Base-by-base conservation (phyloP, 495 filamentous ascomycete species). In the Hapsidospora chrysogenum region DNA sequence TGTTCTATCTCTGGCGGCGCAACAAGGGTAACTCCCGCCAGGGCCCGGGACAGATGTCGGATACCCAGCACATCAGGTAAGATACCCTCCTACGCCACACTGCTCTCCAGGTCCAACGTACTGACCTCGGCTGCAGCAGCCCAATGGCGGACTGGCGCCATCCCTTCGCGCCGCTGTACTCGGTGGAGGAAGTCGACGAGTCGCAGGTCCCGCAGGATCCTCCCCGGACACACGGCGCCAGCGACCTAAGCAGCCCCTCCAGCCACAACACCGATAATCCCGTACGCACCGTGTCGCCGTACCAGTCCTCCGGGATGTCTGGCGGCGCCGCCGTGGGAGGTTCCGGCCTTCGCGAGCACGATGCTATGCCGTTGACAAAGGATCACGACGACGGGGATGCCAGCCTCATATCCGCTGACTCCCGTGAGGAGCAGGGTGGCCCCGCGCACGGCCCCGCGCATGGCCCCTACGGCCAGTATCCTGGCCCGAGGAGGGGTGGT, bases 1-100 rank as follows among this genome's bases (percentile, higher is more conserved):
- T 41, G 28, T 30, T 48, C 19, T 48, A 45, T 19, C 46, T 53
- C 25, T 51, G 44, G 37, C 31, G 51, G 26, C 55, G 56, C 14
- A 54, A 48, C 35, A 50, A 51, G 18, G 37, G 47, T 25, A 64
- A 64, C 38, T 17, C 46, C 7, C 48, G 60, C n/a, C 35, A 42
- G 29, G 57, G 36, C 26, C 58, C 36, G 33, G 57, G 43, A 13
- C 54, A 16, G 34, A 30, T 19, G 45, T 37, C 28, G 46, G 30
- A 37, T 31, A 41, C 52, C 18, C 44, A 50, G 1, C 49, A 53
- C 31, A 54, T 57, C 39, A 53, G 54, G 53, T 54, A 35, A 44
- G 38, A 9, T 9, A 16, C 21, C 22, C 17, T n/a, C n/a, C n/a
- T n/a, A n/a, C n/a, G n/a, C n/a, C n/a, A n/a, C n/a, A n/a, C n/a